Evolutionary conservation across 352 stramenopile genomes (phyloP).

Genomic region (Phytophthora uliginosa): DNA sequence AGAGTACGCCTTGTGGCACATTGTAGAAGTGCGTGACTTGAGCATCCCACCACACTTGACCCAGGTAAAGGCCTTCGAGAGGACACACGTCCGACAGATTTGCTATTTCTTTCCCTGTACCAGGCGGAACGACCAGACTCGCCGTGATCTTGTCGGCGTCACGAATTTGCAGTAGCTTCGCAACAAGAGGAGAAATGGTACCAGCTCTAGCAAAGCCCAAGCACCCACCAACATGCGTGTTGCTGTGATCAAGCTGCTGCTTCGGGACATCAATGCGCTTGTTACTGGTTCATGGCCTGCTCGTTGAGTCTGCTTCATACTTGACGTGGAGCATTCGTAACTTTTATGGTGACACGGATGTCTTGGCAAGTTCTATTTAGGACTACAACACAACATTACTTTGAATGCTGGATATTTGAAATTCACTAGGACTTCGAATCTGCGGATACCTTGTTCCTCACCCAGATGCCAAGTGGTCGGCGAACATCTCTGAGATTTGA

Average conservation of each 20-base stretch:
- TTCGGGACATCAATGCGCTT: not conserved
- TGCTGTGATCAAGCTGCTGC: not conserved
- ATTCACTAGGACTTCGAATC: not conserved
- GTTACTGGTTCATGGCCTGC: not conserved
- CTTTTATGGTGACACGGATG: not conserved
- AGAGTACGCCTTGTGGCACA: conserved; percentile 4
- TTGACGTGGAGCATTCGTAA: not conserved
- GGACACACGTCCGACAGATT: conserved; percentile 20
- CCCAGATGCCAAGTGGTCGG: not conserved
- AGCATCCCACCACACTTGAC: conserved; percentile 35
- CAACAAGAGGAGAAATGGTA: conserved; percentile 4
- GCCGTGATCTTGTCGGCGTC: conserved; percentile 23
- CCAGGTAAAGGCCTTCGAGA: conserved; percentile 14
- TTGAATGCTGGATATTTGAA: not conserved
- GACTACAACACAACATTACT: not conserved
- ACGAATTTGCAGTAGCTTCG: conserved; percentile 27
- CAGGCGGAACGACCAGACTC: conserved; percentile 16
- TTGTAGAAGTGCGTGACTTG: conserved; percentile 24
- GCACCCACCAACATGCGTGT: not conserved
- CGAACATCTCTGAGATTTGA: not conserved
- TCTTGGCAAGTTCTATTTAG: not conserved
- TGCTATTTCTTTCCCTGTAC: conserved; percentile 9
- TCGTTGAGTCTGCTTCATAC: not conserved
- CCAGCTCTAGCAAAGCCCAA: conserved; percentile 8
- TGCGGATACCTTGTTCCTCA: conserved; percentile 2